These are phyloP conservation scores for Sporothrix dimorphospora DNA, from an alignment of 2,329 filamentous ascomycete genomes.

Conservation along the genomic window DNA sequence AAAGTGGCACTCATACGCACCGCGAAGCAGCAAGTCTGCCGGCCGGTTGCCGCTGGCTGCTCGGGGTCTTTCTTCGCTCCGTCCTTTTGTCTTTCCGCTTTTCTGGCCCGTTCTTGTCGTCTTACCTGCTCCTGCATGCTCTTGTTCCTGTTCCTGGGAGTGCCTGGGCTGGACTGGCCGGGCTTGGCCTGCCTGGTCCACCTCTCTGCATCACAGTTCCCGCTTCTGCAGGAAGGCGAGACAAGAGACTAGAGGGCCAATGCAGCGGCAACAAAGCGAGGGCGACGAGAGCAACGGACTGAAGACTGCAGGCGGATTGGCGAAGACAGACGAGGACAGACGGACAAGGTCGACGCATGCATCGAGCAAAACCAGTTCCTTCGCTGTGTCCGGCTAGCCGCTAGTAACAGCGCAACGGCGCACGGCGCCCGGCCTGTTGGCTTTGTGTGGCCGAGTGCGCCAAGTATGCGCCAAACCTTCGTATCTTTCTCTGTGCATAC, in stretches of 20 bases:
- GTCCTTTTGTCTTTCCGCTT: neutral
- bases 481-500: neutral
- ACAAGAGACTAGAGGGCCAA: neutral
- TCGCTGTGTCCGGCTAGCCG: neutral
- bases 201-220: neutral
- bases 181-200: neutral
- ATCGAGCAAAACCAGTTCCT: neutral
- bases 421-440: neutral
- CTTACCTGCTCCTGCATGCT: neutral
- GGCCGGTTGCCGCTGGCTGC: no score
- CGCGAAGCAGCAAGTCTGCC: no score
- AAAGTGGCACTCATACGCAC: neutral
- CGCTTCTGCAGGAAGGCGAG: neutral
- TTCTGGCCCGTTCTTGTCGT: neutral
- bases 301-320: no score
- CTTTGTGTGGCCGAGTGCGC: neutral
- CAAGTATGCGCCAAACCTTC: neutral
- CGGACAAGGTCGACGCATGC: neutral
- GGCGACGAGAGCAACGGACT: neutral
- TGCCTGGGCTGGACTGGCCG: no score
- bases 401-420: neutral
- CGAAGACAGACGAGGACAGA: neutral
- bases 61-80: neutral
- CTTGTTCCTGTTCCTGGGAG: conserved; percentile 1
- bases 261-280: neutral